Conservation (phyloP, 2,329 filamentous ascomycete species). For the Nectriaceae sp. region DNA sequence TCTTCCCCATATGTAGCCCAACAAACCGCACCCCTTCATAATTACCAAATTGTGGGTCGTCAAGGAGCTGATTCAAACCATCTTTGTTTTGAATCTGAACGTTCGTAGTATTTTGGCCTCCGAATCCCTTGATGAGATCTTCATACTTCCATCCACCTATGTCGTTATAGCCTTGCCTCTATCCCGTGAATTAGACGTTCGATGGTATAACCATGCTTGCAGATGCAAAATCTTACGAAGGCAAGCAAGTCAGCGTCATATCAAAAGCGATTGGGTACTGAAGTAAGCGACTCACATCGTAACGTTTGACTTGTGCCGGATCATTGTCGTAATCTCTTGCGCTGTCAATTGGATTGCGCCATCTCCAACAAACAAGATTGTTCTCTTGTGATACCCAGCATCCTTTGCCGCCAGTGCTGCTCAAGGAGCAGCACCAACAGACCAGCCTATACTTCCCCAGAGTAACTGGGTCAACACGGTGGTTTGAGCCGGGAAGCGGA, state of each 20-base stretch:
- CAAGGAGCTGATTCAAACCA: background rate
- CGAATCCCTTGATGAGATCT: background rate
- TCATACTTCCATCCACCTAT: background rate
- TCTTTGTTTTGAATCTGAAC: background rate
- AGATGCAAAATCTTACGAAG: conserved; percentile 69
- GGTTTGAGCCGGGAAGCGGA: conserved; percentile 75
- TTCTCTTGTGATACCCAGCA: conserved; percentile 57
- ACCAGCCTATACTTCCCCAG: conserved; percentile 67
- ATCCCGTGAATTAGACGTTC: conserved; percentile 86
- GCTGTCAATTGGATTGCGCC: conserved; percentile 83
- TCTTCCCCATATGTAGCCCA: background rate
- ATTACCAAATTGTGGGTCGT: background rate
- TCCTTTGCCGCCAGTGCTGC: conserved; percentile 79
- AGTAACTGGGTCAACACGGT: conserved; percentile 81
- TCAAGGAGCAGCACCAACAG: conserved; percentile 59
- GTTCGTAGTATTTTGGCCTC: background rate
- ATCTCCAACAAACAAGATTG: conserved; percentile 86
- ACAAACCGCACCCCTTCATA: background rate
- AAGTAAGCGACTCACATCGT: conserved; percentile 62
- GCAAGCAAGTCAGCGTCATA: too few species aligned
- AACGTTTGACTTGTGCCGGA: conserved; percentile 70
- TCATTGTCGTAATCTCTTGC: conserved; percentile 83
- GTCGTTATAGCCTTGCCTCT: conserved; percentile 79
- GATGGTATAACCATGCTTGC: conserved; percentile 88
- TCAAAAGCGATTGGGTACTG: background rate